Base-by-base conservation (phyloP, 495 filamentous ascomycete species). In the Neurospora africana region DNA sequence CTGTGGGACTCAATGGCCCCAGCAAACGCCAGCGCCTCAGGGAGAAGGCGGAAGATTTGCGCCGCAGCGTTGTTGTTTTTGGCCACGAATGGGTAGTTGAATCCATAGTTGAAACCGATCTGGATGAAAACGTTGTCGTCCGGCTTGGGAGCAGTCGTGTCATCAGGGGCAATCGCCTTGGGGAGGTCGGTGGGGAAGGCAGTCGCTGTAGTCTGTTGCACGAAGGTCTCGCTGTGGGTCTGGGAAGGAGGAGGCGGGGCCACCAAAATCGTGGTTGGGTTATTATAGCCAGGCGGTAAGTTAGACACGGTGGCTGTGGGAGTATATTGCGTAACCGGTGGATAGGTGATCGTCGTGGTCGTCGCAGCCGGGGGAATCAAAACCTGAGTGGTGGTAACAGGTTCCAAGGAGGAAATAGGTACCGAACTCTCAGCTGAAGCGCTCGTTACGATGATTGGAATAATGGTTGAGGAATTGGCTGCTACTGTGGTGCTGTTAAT, bases 21-120 rank as follows among this genome's bases (percentile, higher is more conserved):
- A 44, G 90, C 92, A 69, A 90, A 86, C n/a, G 86, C 83, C 69
- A 99, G 84, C 69, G 92, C 94, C 72, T 87, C 76, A 0, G 93
- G 94, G 11, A 97, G 84, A 72, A 88, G 92, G 39, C 88, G 76
- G 85, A 98, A 98, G 77, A 99, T 93, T 82, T 98, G 96, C 33
- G 89, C 88, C 11, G 92, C 90, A 30, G 93, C 91, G 73, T 90
- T 83, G 17, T 86, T 79, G 40, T 89, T 88, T 2, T 81, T 82
- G 30, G 91, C 91, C 37, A 99, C 92, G 77, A 95, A 97, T 7
- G 83, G 80, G 80, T 95, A 99, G 78, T 96, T 94, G 73, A 96
- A 87, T 5, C 86, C 83, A 76, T 89, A 89, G 35, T 87, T 82
- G 85, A 98, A 97, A 15, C 93, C 96, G 72, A 99, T 84, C 76